phyloP scores from a whole-genome alignment of 2,329 filamentous ascomycete genomes.

The Botrytis fabae region DNA sequence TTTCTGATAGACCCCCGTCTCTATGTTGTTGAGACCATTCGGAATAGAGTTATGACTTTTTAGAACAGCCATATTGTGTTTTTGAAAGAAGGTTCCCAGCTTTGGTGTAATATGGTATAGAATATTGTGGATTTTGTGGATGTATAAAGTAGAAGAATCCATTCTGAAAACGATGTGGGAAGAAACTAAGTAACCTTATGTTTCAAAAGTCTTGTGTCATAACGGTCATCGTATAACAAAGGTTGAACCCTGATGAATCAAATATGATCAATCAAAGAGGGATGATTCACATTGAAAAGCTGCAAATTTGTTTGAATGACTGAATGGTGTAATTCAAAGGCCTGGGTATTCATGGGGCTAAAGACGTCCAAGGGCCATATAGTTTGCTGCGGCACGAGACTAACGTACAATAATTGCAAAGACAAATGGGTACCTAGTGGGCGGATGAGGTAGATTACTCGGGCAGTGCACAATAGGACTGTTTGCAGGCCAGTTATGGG shows the following conservation, averaged over 20 bases:
- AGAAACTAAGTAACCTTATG: neutral
- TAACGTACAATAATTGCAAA: neutral
- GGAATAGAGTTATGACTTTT: neutral
- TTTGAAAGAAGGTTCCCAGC: neutral
- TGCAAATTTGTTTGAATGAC: neutral
- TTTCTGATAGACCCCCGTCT: constrained; percentile 4
- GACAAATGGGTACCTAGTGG: neutral
- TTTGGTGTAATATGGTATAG: neutral
- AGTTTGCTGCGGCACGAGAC: neutral
- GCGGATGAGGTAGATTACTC: neutral
- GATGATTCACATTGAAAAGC: neutral
- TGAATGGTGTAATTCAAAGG: neutral
- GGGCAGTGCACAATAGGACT: neutral
- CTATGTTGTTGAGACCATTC: neutral
- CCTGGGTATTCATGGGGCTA: neutral
- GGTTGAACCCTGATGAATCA: neutral
- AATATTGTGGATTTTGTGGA: neutral
- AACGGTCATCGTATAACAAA: neutral
- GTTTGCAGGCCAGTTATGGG: neutral
- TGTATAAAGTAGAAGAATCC: neutral
- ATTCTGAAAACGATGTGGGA: neutral
- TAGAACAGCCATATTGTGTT: neutral
- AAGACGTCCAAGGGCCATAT: neutral
- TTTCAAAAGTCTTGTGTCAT: neutral
- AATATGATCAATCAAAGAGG: neutral